These are phyloP conservation scores for Logfia minima DNA, from an alignment of 129 eudicot species.

Conservation along the genomic window DNA sequence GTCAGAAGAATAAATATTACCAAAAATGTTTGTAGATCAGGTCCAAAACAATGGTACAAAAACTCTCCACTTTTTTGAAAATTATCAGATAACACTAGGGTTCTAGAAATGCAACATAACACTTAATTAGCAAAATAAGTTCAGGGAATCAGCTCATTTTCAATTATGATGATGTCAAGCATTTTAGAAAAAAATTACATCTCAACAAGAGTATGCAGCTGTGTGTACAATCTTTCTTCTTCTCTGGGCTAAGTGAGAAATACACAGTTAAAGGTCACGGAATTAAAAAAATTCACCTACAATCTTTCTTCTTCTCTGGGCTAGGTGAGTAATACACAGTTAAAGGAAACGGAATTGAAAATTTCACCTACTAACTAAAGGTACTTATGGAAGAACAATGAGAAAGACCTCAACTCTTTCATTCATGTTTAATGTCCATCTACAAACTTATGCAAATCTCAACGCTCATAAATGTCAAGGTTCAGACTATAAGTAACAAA, in stretches of 20 bases:
- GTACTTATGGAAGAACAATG: not conserved
- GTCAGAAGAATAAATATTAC: not conserved
- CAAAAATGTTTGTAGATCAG: conserved; percentile 3
- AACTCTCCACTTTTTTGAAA: not conserved
- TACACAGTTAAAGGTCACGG: too few relatives aligned
- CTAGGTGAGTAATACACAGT: not conserved
- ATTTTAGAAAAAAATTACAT: not conserved
- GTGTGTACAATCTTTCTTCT: not conserved
- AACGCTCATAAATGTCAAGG: not conserved
- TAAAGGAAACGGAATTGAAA: not conserved
- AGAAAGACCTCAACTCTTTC: not conserved
- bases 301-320: not conserved
- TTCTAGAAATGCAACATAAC: conserved; percentile 7
- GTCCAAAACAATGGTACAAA: conserved; percentile 12
- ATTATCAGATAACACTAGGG: not conserved
- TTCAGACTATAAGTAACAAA: conserved; percentile 12
- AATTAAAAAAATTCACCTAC: too few relatives aligned
- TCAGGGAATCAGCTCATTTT: not conserved
- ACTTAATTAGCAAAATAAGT: conserved; percentile 5
- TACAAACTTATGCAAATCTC: not conserved
- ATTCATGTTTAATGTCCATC: not conserved
- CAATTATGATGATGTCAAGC: conserved; percentile 17
- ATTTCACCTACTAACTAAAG: not conserved
- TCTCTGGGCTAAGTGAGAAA: too few relatives aligned
- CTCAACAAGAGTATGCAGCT: not conserved